phyloP scores from a whole-genome alignment of 75 land plant species.

The Selaginella moellendorffii region DNA sequence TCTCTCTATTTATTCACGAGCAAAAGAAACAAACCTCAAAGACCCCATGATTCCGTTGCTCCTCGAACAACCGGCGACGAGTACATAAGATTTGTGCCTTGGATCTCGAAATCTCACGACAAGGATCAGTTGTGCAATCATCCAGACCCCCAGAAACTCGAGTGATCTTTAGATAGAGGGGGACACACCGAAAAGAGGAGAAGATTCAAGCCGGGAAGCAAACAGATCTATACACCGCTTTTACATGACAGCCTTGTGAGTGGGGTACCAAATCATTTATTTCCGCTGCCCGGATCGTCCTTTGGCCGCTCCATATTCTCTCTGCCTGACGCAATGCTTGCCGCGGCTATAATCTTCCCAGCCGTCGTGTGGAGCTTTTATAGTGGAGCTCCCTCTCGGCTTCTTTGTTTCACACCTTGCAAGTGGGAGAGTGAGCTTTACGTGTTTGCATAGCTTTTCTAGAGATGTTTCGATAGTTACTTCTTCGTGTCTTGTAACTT shows the following conservation, averaged over 20 bases:
- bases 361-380: neutral
- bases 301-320: neutral
- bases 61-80: neutral
- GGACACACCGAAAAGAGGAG: neutral
- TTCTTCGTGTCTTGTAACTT: too few relatives aligned
- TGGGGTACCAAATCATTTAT: neutral
- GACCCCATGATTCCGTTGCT: too few relatives aligned
- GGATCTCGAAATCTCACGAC: neutral
- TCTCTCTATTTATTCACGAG: too few relatives aligned
- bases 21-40: too few relatives aligned
- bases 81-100: neutral
- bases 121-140: neutral
- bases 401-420: neutral
- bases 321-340: neutral
- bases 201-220: too few relatives aligned
- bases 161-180: neutral
- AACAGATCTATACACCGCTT: neutral
- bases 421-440: neutral
- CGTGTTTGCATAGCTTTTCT: neutral
- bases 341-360: too few relatives aligned
- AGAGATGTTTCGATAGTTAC: too few relatives aligned
- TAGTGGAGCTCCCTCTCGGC: neutral
- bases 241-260: neutral
- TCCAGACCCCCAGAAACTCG: neutral
- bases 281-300: neutral